A percentile compares a stretch with the other conserved stretches of the same genome.
Conservation (phyloP, 2,329 filamentous ascomycete species). For the Epichloe sp. region DNA sequence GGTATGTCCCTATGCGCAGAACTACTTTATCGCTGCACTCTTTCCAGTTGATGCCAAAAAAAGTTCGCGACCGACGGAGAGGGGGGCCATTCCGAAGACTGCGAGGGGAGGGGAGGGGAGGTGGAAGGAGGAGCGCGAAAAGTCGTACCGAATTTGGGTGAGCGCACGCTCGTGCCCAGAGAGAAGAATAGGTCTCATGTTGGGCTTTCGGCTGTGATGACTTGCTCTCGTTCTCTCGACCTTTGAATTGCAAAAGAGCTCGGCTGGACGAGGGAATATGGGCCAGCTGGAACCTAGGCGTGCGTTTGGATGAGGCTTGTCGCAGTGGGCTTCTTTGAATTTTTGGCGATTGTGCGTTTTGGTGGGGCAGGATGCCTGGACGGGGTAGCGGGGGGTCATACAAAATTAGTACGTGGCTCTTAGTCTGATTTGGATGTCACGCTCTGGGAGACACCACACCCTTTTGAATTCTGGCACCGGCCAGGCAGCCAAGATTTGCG, state of each 20-base stretch:
- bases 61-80: not conserved
- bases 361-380: slow-evolving; percentile 22
- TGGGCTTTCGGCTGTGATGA: slow-evolving; percentile 26
- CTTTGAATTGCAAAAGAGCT: not conserved
- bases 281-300: slow-evolving; percentile 7
- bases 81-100: not conserved
- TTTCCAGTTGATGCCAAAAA: not conserved
- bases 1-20: not conserved
- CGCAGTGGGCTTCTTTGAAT: slow-evolving; percentile 22
- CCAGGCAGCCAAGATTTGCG: not conserved
- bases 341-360: slow-evolving; percentile 35
- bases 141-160: slow-evolving; percentile 73
- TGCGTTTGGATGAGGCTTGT: slow-evolving; percentile 15
- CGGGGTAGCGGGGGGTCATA: slow-evolving; percentile 5
- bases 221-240: slow-evolving; percentile 4
- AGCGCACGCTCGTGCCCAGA: slow-evolving; percentile 94
- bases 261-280: slow-evolving; percentile 6
- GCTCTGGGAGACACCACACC: not conserved
- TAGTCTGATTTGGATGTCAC: not conserved
- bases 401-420: not conserved
- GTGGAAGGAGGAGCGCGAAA: not conserved
- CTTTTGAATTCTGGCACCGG: no score
- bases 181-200: slow-evolving; percentile 92
- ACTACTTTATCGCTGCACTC: not conserved
- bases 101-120: not conserved